phyloP scores from a whole-genome alignment of 2,329 filamentous ascomycete species.

The Pyrenophora seminiperda region DNA sequence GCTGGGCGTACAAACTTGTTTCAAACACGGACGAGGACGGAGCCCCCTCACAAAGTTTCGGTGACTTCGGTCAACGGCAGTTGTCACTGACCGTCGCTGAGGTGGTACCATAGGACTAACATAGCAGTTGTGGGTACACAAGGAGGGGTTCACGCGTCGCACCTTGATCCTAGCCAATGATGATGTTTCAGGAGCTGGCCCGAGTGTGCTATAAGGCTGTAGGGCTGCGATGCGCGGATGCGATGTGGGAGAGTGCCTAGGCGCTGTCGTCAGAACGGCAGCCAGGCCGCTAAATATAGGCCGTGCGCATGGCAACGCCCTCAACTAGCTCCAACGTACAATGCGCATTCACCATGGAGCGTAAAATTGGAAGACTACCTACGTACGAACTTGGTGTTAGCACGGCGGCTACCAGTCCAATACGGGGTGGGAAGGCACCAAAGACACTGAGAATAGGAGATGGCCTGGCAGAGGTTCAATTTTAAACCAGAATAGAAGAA shows the following conservation, averaged over 20 bases:
- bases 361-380: slow-evolving; percentile 26
- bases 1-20: slow-evolving; percentile 10
- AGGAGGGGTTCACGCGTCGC: slow-evolving; percentile 24
- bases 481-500: no score
- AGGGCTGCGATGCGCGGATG: slow-evolving; percentile 18
- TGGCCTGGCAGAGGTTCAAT: no score
- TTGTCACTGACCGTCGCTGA: slow-evolving; percentile 16
- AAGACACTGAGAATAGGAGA: neutral
- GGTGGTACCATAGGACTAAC: slow-evolving; percentile 19
- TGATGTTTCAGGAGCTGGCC: slow-evolving; percentile 11
- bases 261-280: slow-evolving; percentile 26
- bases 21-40: slow-evolving; percentile 9
- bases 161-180: slow-evolving; percentile 16
- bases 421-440: neutral
- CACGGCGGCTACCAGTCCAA: slow-evolving; percentile 15
- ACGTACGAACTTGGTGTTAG: slow-evolving; percentile 7
- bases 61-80: slow-evolving; percentile 20
- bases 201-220: slow-evolving; percentile 33
- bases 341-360: slow-evolving; percentile 3
- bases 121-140: slow-evolving; percentile 16
- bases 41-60: slow-evolving; percentile 10
- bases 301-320: slow-evolving; percentile 6
- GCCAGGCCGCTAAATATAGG: slow-evolving; percentile 38
- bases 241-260: slow-evolving; percentile 6
- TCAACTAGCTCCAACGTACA: slow-evolving; percentile 1